Evolutionary conservation across 2,329 filamentous ascomycete genomes (phyloP).

Genomic region (Leptographium lundbergii): DNA sequence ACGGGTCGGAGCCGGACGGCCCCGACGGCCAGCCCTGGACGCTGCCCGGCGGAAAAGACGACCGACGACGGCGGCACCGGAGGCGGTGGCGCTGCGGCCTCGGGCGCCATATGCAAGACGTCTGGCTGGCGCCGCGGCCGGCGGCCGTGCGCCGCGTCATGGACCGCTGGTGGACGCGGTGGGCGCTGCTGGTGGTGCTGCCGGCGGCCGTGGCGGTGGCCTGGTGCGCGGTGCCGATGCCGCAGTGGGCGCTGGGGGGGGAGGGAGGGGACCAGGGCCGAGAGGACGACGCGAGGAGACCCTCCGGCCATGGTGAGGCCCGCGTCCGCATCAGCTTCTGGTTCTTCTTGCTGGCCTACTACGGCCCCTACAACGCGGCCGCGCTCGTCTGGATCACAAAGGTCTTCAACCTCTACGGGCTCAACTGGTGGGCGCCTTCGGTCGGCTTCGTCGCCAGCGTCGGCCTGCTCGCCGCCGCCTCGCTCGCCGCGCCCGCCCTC

Average conservation of each 20-base stretch:
- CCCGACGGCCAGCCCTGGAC: constrained; percentile 15
- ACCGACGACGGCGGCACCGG: background rate
- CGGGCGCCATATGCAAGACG: constrained; percentile 32
- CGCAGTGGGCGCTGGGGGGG: constrained; percentile 43
- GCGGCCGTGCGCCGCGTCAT: constrained; percentile 44
- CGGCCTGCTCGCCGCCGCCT: constrained; percentile 46
- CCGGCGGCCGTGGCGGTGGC: constrained; percentile 47
- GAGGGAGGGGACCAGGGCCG: constrained; percentile 20
- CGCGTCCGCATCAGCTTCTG: constrained; percentile 56
- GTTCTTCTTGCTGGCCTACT: constrained; percentile 60
- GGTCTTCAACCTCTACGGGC: constrained; percentile 56
- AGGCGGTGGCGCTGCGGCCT: constrained; percentile 13
- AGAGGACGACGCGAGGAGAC: constrained; percentile 22
- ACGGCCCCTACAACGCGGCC: constrained; percentile 55
- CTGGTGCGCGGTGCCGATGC: constrained; percentile 55
- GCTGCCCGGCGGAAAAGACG: background rate
- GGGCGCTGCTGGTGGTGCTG: constrained; percentile 46
- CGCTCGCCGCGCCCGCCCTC: constrained; percentile 45
- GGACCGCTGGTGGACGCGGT: constrained; percentile 51
- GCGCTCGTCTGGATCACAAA: constrained; percentile 61
- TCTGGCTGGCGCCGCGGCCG: constrained; percentile 50
- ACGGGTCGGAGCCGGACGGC: too few species aligned
- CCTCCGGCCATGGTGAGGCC: constrained; percentile 45
- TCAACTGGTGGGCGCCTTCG: constrained; percentile 58
- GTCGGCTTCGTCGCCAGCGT: constrained; percentile 54